phyloP scores from a whole-genome alignment of 2,329 filamentous ascomycete genomes.

The Didymella glomerata region DNA sequence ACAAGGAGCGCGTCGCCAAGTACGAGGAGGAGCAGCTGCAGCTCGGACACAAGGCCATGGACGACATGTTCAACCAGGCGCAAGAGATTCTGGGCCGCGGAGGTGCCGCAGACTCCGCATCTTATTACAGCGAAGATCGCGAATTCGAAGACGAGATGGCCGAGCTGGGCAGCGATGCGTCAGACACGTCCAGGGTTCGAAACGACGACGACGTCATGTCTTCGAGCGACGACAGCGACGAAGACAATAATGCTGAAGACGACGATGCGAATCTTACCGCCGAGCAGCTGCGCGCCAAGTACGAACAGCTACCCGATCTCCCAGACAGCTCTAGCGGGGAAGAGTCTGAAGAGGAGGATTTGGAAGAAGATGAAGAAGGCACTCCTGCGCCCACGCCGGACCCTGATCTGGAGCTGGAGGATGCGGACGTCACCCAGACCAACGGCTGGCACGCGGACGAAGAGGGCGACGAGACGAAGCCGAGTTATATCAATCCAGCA shows the following conservation, averaged over 20 bases:
- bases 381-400: constrained; percentile 40
- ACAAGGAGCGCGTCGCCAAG: constrained; percentile 62
- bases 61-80: constrained; percentile 75
- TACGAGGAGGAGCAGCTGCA: constrained; percentile 69
- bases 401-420: constrained; percentile 39
- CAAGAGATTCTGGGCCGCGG: constrained; percentile 56
- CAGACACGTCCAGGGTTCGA: not conserved
- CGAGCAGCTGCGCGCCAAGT: constrained; percentile 74
- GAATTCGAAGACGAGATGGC: constrained; percentile 48
- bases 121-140: constrained; percentile 51
- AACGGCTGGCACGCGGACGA: constrained; percentile 38
- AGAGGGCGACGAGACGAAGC: constrained; percentile 24
- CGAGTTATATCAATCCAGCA: constrained; percentile 46
- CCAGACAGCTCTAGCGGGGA: constrained; percentile 46
- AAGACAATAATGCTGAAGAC: constrained; percentile 53
- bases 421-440: constrained; percentile 16
- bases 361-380: constrained; percentile 30
- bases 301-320: constrained; percentile 67
- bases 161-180: constrained; percentile 40
- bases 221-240: constrained; percentile 48
- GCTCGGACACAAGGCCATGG: constrained; percentile 69
- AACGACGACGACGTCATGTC: constrained; percentile 55
- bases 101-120: constrained; percentile 47
- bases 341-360: constrained; percentile 43
- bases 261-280: constrained; percentile 73